Base-by-base conservation (phyloP, 2,329 filamentous ascomycete species). In the Tolypocladium ophioglossoides region DNA sequence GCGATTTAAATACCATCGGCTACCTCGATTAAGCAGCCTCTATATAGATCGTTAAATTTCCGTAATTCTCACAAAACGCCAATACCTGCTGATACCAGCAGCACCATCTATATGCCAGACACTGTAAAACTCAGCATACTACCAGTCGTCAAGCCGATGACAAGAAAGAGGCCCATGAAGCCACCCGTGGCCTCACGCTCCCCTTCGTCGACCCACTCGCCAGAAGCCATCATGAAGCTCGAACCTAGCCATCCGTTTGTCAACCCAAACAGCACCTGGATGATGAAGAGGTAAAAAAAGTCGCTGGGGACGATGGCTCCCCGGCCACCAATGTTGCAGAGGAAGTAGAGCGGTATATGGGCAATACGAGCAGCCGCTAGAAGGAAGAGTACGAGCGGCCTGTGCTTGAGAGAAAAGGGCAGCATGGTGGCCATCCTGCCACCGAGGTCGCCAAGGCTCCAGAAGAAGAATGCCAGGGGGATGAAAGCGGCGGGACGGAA, bases 101-200 rank as follows among this genome's bases (percentile, higher is more conserved):
- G 18, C 27, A 20, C 7, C 50, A 30, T 53, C 53, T 59, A 65
- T 46, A 59, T 56, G 7, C 73, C 74, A 0, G 85, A 79, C 58
- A 83, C 82, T 11, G 84, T 77, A 70, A 97, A 99, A 68, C 91
- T 97, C 67, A 95, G 69, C 63, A 97, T 70, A 71, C 92, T 97
- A n/a, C 94, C 94, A 27, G 78, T 77, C 2, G 90, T 82, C 70
- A 97, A 72, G 0, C 94, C 94, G 6, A 81, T 83, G 20, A 96
- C 89, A n/a, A 97, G 80, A 68, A 86, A 90, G 58, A 96, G 70
- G 4, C 88, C 87, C 94, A 99, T 97, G 68, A 97, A 97, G 1
- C 87, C 90, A 49, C 92, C 94, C 0, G 91, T 85, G 7, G 90
- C 91, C 72, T 96, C 91, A 37, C 87, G 78, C 74, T 99, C 92